Base-by-base conservation (phyloP, 495 filamentous ascomycete genomes). In the Hyphodiscus hymeniophilus region DNA sequence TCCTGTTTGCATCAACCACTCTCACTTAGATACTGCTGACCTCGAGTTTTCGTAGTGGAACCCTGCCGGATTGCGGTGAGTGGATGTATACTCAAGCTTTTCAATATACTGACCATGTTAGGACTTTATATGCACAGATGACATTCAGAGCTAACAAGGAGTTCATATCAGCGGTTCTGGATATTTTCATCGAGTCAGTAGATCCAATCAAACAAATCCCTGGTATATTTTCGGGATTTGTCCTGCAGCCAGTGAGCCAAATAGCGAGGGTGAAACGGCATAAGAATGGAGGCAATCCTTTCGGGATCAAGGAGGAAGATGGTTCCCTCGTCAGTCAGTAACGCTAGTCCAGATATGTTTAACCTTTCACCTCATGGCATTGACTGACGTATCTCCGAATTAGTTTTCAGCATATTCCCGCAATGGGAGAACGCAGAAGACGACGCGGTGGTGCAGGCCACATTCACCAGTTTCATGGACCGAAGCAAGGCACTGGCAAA, bases 231-330 rank as follows among this genome's bases (percentile, higher is more conserved):
- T 68, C 72, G 0, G 61, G 66, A 0, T 45, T 74, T 3, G 53
- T 68, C 35, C 63, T 69, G 38, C 72, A 78, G 50, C 63, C 60
- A 16, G 63, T 77, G 26, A 68, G 68, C 7, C 51, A 57, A 13
- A 55, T 61, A 5, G 64, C 65, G 16, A 63, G 70, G 13, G 46
- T 60, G 5, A 60, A 69, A 3, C 72, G 73, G 60, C 38, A 47
- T 11, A 67, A 68, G 38, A 60, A 61, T 44, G 75, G 74, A 3
- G 75, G 72, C 3, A 77, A 77, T 51, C 62, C 70, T 11, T 58
- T 79, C 0, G 74, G 74, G 3, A 55, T 79, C 4, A 56, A 59
- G 3, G 50, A 57, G 0, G 59, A 58, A 1, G 51, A 66, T n/a
- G 70, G 63, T 5, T 69, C 70, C 3, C 52, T 76, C 12, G 52